A percentile compares a stretch with the other conserved stretches of the same genome.
phyloP scores from a whole-genome alignment of 768 basidiomycete genomes.

The Floccularia luteovirens region DNA sequence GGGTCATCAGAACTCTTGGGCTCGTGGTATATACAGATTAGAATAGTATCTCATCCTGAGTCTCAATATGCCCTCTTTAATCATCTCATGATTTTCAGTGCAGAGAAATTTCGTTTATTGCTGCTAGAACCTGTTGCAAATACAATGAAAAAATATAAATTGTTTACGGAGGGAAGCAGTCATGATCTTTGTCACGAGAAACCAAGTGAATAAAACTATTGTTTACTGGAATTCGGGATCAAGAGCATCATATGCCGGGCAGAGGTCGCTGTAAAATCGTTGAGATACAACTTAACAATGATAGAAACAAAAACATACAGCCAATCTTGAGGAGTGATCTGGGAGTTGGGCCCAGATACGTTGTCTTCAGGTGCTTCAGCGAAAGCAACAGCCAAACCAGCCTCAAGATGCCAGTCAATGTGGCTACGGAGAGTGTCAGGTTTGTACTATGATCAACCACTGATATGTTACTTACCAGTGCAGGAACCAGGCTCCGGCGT shows the following conservation, averaged over 20 bases:
- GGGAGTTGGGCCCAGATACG: slow-evolving; percentile 9
- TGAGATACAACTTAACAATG: too few species aligned
- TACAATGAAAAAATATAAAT: too few species aligned
- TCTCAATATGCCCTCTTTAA: too few species aligned
- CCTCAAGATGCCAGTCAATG: slow-evolving; percentile 5
- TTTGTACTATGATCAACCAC: background rate
- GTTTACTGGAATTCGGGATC: background rate
- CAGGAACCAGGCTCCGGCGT: slow-evolving; percentile 5
- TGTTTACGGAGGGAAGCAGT: too few species aligned
- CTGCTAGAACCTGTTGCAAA: too few species aligned
- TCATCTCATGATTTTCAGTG: too few species aligned
- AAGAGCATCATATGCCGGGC: slow-evolving; percentile 1
- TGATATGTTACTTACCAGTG: slow-evolving; percentile 5
- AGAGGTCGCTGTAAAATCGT: too few species aligned
- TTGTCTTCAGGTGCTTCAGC: slow-evolving; percentile 9
- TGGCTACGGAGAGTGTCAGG: background rate
- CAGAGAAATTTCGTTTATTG: too few species aligned
- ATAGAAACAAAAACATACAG: too few species aligned
- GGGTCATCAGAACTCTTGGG: slow-evolving; percentile 39
- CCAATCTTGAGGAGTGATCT: slow-evolving; percentile 12
- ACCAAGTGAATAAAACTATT: too few species aligned
- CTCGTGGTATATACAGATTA: slow-evolving; percentile 22
- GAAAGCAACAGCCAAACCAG: slow-evolving; percentile 3
- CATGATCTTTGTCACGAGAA: too few species aligned
- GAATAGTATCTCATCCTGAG: too few species aligned